Conservation (phyloP, 2,329 filamentous ascomycete genomes). For the Phoma sp. region DNA sequence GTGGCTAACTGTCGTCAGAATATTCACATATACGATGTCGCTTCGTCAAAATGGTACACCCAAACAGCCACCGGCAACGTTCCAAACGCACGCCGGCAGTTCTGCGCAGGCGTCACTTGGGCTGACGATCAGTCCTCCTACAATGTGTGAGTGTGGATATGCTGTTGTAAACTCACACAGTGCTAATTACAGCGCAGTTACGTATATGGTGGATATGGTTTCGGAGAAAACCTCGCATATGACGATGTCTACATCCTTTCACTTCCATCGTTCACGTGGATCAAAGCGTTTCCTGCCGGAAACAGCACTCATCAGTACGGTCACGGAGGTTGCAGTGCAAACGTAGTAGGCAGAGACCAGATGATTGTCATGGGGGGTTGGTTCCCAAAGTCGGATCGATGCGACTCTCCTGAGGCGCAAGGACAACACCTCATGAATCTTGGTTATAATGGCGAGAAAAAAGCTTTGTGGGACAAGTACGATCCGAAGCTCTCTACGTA, state of each 20-base stretch:
- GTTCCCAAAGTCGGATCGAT: constrained; percentile 56
- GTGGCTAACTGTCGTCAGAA: constrained; percentile 37
- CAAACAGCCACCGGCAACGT: constrained; percentile 64
- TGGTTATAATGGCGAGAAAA: constrained; percentile 57
- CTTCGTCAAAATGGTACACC: constrained; percentile 66
- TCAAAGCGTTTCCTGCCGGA: constrained; percentile 60
- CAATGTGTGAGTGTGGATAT: constrained; percentile 60
- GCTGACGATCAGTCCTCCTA: constrained; percentile 67
- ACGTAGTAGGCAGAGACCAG: constrained; percentile 64
- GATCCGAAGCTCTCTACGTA: constrained; percentile 60
- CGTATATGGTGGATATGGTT: constrained; percentile 65
- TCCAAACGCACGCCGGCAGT: constrained; percentile 62
- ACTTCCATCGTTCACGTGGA: constrained; percentile 70
- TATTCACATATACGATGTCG: constrained; percentile 68
- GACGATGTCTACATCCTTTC: constrained; percentile 70
- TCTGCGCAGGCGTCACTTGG: constrained; percentile 69
- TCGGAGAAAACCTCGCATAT: constrained; percentile 60
- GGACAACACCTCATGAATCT: constrained; percentile 65
- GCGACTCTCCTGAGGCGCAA: constrained; percentile 62
- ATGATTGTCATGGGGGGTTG: constrained; percentile 70
- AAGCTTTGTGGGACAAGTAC: constrained; percentile 61
- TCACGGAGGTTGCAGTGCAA: constrained; percentile 64
- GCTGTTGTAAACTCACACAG: no score
- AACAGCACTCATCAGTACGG: constrained; percentile 51
- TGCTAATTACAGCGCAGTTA: constrained; percentile 54